Percentiles rank a stretch among this genome's conserved stretches.
phyloP scores from a whole-genome alignment of 306 rosid genomes.

The Rosa rugosa region DNA sequence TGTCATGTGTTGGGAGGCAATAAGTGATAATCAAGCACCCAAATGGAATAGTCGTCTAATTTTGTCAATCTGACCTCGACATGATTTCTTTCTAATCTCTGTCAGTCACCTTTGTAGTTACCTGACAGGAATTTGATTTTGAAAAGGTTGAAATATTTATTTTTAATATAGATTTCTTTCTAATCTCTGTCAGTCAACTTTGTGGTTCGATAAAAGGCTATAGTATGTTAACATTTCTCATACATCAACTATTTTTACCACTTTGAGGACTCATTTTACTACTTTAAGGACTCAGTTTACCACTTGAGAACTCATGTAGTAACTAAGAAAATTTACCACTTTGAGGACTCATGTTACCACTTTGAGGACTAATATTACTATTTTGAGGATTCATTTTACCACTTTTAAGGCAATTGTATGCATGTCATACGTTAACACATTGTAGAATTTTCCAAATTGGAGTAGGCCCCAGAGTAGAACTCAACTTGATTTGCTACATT shows the following conservation, averaged over 20 bases:
- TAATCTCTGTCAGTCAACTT: too few species aligned
- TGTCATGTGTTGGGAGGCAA: slow-evolving; percentile 3
- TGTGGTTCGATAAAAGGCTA: neutral
- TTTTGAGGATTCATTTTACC: too few species aligned
- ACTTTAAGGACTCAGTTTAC: too few species aligned
- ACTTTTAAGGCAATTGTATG: too few species aligned
- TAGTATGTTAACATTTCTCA: too few species aligned
- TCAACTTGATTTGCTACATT: neutral
- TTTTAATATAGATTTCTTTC: neutral
- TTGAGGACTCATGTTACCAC: too few species aligned
- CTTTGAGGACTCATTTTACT: too few species aligned
- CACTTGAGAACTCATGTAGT: too few species aligned
- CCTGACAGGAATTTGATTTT: neutral
- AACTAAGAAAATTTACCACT: too few species aligned
- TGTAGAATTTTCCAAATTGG: neutral
- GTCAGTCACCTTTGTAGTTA: neutral
- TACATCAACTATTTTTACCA: too few species aligned
- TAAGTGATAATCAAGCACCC: neutral
- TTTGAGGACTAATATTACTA: too few species aligned
- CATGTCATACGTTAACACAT: too few species aligned
- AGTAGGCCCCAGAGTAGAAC: neutral
- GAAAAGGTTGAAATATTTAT: neutral
- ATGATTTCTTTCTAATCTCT: neutral
- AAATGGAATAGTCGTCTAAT: neutral
- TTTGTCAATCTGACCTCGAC: neutral